These are phyloP conservation scores for maize (Zea mays) DNA, from an alignment of 176 grass and related monocot species.

Conservation along the genomic window Zm-B73-REFERENCE-NAM-5.0 NC_050098.1:193603001-193603500, in stretches of 20 bases:
- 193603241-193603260: neutral
- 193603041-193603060: neutral
- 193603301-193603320: neutral
- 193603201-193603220: neutral
- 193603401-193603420: neutral
- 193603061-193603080: too few species aligned
- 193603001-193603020: constrained; percentile 25
- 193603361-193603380: constrained; percentile 51
- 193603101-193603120: too few species aligned
- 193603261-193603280: constrained; percentile 17
- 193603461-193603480: neutral
- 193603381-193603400: constrained; percentile 39
- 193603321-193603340: constrained; percentile 29
- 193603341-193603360: constrained; percentile 60
- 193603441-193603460: neutral
- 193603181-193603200: constrained; percentile 46
- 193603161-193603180: constrained; percentile 51
- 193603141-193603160: constrained; percentile 31
- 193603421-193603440: constrained; percentile 14
- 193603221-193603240: neutral
- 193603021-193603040: constrained; percentile 46
- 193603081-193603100: neutral
- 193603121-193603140: constrained; percentile 5
- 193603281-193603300: constrained; percentile 31
- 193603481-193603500: neutral